Percentiles rank a stretch among this genome's conserved stretches.
Conservation (phyloP, 2,329 filamentous ascomycete genomes). For the Monosporascus sp. region DNA sequence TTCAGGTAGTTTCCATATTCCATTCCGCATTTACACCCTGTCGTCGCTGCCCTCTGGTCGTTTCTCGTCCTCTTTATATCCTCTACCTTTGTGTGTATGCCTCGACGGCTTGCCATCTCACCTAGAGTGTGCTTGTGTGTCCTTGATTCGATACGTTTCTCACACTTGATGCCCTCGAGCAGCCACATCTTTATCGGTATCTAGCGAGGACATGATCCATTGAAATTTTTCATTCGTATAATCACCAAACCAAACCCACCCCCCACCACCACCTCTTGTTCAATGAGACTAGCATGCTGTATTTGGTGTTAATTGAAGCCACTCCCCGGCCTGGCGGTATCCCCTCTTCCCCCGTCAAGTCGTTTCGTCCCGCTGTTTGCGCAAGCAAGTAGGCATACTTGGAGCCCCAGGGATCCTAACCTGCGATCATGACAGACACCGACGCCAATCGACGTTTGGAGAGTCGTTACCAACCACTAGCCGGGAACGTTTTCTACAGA, state of each 20-base stretch:
- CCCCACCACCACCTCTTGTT: not conserved
- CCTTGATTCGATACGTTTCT: not conserved
- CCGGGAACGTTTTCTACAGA: constrained; percentile 25
- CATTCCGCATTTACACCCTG: not conserved
- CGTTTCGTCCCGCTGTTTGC: not conserved
- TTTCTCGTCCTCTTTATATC: not conserved
- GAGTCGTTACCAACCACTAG: constrained; percentile 4
- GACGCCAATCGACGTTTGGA: constrained; percentile 13
- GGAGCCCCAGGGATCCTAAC: constrained; percentile 16
- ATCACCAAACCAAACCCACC: not conserved
- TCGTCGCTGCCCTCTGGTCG: not conserved
- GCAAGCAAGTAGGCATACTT: not conserved
- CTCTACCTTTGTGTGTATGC: not conserved
- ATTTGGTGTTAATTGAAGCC: not conserved
- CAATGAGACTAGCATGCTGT: not conserved
- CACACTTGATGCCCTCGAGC: not conserved
- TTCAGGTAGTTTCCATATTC: constrained; percentile 1
- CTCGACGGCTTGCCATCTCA: not conserved
- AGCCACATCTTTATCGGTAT: not conserved
- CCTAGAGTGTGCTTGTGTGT: no score
- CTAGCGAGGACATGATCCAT: not conserved
- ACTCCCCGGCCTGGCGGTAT: not conserved
- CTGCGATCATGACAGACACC: constrained; percentile 22
- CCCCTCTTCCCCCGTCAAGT: not conserved
- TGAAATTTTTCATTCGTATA: not conserved